Base-by-base conservation (phyloP, 495 filamentous ascomycete species). In the Aspergillus carlsbadensis region DNA sequence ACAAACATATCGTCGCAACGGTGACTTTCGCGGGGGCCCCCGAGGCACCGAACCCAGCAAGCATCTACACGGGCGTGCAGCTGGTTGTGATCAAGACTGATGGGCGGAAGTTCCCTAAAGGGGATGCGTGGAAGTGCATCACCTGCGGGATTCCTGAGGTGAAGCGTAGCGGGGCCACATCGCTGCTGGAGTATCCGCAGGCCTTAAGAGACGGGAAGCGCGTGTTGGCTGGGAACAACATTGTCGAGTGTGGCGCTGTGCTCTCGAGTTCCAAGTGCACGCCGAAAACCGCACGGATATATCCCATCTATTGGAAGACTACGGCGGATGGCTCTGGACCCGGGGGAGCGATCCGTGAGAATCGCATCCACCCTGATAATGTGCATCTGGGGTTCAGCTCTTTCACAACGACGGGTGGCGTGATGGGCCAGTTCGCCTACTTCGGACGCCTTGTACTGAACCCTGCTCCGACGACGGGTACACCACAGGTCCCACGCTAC, bases 21-120 rank as follows among this genome's bases (percentile, higher is more conserved):
- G 37, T 63, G 45, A 60, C 58, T 33, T 66, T 66, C 29, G 33
- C 56, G 5, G 64, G 64, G 8, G 64, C 64, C 2, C 64, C 63
- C 0, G 14, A 29, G 0, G 34, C 47, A 20, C 63, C 63, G 4
- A n/a, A 57, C 24, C 44, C 52, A 5, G 51, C 40, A 15, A 63
- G 60, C 34, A 61, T 63, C 49, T 66, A 63, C 50, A 57, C 41
- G 15, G 64, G 60, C n/a, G 21, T 33, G 3, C 64, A 65, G 21
- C 36, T 65, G 24, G 42, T 61, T 29, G 39, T 64, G 3, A 49
- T 64, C 10, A 60, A 58, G 24, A 41, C 53, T 0, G 50, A 64
- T 18, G 54, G 51, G 3, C 51, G 43, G 1, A 45, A 31, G 3
- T 64, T 64, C 17, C 24, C 57, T 0, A 64, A 50, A 17, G 61